Evolutionary conservation across 225 moss, liverwort and hornwort genomes (phyloP).

Genomic region (Takakia lepidozioides): DNA sequence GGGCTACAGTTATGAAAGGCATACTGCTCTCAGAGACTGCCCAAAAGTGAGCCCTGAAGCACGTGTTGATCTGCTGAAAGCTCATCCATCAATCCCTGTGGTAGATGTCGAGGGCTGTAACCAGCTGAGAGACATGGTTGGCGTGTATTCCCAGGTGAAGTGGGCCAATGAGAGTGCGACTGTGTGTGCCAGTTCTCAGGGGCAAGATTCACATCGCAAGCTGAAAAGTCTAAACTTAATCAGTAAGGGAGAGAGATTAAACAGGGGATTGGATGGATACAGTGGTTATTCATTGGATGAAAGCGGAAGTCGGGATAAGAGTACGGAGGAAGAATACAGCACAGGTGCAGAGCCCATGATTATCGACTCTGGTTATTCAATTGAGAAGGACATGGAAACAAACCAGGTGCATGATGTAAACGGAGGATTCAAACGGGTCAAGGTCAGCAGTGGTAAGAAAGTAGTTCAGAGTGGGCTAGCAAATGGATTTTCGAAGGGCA

Average conservation of each 20-base stretch:
- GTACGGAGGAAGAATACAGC: conserved; percentile 54
- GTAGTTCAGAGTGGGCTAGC: conserved; percentile 32
- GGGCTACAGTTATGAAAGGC: conserved; percentile 70
- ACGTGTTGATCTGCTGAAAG: conserved; percentile 56
- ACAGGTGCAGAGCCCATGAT: conserved; percentile 37
- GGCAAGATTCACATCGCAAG: conserved; percentile 37
- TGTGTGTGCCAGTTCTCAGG: conserved; percentile 26
- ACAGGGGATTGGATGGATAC: conserved; percentile 47
- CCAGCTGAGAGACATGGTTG: conserved; percentile 48
- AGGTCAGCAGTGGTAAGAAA: conserved; percentile 30
- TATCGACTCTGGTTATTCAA: conserved; percentile 27
- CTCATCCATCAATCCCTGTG: conserved; percentile 63
- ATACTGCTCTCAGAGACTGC: conserved; percentile 54
- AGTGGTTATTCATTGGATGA: conserved; percentile 70
- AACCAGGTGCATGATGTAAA: conserved; percentile 18
- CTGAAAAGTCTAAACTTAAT: conserved; percentile 30
- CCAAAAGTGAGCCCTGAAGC: conserved; percentile 59
- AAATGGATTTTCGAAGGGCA: conserved; percentile 19
- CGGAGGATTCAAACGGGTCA: conserved; percentile 43
- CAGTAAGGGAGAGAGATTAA: conserved; percentile 23
- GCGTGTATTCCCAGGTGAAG: conserved; percentile 54
- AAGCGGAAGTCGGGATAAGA: conserved; percentile 59
- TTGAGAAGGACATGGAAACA: conserved; percentile 24
- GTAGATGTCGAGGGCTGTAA: conserved; percentile 64
- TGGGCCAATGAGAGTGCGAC: conserved; percentile 33